phyloP scores from a whole-genome alignment of 495 filamentous ascomycete genomes.

The Penicillium coprophilum region DNA sequence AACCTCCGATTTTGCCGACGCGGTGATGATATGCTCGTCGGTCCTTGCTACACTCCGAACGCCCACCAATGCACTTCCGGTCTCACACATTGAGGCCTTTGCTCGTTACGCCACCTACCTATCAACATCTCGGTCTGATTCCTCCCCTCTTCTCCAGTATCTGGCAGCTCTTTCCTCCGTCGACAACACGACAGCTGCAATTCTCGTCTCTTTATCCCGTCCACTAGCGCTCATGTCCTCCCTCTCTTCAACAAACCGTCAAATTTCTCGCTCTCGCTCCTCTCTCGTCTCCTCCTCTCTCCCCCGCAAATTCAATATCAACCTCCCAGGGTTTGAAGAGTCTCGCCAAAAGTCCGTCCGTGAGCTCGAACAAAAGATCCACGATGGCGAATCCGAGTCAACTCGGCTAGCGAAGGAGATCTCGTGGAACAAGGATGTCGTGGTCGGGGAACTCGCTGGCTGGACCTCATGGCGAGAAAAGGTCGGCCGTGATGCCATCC shows the following conservation, averaged over 20 bases:
- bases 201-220: constrained; percentile 77
- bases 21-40: constrained; percentile 57
- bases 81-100: constrained; percentile 67
- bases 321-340: constrained; percentile 70
- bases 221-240: constrained; percentile 73
- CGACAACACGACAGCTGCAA: constrained; percentile 73
- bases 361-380: constrained; percentile 74
- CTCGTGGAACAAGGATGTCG: constrained; percentile 87
- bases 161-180: constrained; percentile 72
- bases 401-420: constrained; percentile 71
- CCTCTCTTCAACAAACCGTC: constrained; percentile 62
- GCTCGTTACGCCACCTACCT: constrained; percentile 67
- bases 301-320: constrained; percentile 52
- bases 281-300: constrained; percentile 57
- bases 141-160: constrained; percentile 66
- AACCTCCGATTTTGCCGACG: constrained; percentile 64
- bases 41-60: constrained; percentile 49
- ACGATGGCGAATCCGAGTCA: constrained; percentile 61
- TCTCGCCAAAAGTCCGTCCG: constrained; percentile 76
- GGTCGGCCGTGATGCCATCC: constrained; percentile 70
- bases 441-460: constrained; percentile 85
- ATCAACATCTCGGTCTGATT: constrained; percentile 66
- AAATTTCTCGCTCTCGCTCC: constrained; percentile 70
- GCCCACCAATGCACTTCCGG: constrained; percentile 57
- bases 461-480: constrained; percentile 87